These are phyloP conservation scores for Pachysandra terminalis DNA, from an alignment of 164 flowering plant genomes.

Conservation along the genomic window DNA sequence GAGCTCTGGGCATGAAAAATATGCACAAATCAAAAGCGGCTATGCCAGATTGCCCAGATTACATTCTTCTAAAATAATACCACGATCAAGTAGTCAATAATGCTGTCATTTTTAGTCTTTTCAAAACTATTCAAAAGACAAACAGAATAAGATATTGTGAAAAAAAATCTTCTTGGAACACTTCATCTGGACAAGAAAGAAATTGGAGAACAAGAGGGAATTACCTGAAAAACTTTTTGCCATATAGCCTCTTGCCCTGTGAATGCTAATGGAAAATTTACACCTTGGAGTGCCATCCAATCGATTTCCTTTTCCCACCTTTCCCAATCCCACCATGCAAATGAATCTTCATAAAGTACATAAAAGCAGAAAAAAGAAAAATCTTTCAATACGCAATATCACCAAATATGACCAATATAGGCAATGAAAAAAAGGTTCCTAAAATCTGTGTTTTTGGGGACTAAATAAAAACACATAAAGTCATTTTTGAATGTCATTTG, in stretches of 20 bases:
- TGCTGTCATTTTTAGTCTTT: background rate
- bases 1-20: no score
- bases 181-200: background rate
- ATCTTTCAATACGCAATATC: background rate
- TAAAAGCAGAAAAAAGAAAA: background rate
- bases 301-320: constrained; percentile 91
- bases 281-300: constrained; percentile 87
- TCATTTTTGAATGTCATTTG: constrained; percentile 10
- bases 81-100: background rate
- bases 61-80: no score
- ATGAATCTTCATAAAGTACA: constrained; percentile 45
- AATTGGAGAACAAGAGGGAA: background rate
- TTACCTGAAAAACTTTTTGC: constrained; percentile 76
- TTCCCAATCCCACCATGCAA: constrained; percentile 87
- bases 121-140: background rate
- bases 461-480: background rate
- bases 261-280: constrained; percentile 75
- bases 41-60: no score
- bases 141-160: background rate
- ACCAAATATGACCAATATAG: background rate
- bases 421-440: no score
- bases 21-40: no score
- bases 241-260: constrained; percentile 82
- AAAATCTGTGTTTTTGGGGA: no score
- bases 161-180: background rate